Evolutionary conservation across 2,329 filamentous ascomycete species (phyloP), one percentile per base, ranked within the genome.

Genomic region (Lecanicillium sp.): DNA sequence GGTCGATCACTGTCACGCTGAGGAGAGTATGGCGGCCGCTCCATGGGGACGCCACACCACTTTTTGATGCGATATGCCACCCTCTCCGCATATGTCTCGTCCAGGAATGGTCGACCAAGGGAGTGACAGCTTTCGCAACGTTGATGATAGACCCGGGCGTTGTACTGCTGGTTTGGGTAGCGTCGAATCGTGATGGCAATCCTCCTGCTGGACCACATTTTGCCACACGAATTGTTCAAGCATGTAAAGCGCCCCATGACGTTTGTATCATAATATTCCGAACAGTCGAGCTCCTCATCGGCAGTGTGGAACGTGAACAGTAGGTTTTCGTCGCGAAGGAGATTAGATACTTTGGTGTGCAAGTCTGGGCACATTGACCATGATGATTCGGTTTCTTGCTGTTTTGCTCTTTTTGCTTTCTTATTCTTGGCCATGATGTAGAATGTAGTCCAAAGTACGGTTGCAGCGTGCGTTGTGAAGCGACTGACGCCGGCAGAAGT

Each of bases 121-220:
- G 5, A 10, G 1, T 56, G 45, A 46, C 57, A 66, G 2, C 5
- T 2, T 6, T 37, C 46, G 51, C 62, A 67, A 1, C 51, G 53
- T 39, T 66, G 62, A 29, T 59, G 50, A 41, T 57, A 66, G 1
- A 66, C 56, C 3, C 51, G 30, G 0, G 52, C 61, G 36, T 64
- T 61, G 47, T 66, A 66, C 4, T 46, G 43, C 5, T 49, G 33
- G 0, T 29, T 33, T 0, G 17, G 18, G 30, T 60, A 66, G 27
- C 48, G 40, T 8, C 57, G 51, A 14, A 66, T 65, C 1, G 45
- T 47, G 12, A 62, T 56, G 6, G 56, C 44, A 13, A 66, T 55
- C 20, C 29, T 45, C 41, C 46, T 56, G 52, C 61, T 66, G 2
- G 33, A 30, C 63, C 62, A 64, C 13, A 42, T 43, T 0, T 19